Evolutionary conservation across 2,329 filamentous ascomycete genomes (phyloP).

Genomic region (Pyricularia grisea): DNA sequence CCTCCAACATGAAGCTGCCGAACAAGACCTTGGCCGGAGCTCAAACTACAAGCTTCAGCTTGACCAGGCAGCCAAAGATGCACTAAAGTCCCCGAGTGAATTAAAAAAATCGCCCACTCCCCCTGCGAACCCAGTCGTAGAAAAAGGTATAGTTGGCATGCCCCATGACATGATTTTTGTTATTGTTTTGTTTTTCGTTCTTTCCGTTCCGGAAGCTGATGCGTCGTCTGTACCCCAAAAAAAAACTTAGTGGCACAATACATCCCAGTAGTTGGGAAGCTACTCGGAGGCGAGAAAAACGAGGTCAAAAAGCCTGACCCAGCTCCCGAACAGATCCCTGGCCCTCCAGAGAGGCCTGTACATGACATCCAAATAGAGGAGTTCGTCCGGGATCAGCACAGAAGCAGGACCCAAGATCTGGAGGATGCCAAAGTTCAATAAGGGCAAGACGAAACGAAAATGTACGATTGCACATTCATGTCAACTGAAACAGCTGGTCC

Average conservation of each 20-base stretch:
- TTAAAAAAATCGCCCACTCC: slow-evolving; percentile 7
- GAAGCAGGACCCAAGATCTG: slow-evolving; percentile 25
- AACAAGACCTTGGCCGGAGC: neutral
- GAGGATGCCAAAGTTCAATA: neutral
- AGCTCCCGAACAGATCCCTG: slow-evolving; percentile 12
- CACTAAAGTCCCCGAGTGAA: slow-evolving; percentile 14
- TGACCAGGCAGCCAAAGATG: slow-evolving; percentile 29
- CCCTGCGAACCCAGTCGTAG: slow-evolving; percentile 23
- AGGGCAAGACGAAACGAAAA: neutral
- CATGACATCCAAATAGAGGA: slow-evolving; percentile 41
- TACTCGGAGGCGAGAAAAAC: slow-evolving; percentile 23
- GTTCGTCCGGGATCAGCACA: slow-evolving; percentile 42
- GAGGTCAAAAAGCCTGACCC: slow-evolving; percentile 15
- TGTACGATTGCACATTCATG: slow-evolving; percentile 1
- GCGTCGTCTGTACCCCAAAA: neutral
- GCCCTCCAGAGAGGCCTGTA: slow-evolving; percentile 31
- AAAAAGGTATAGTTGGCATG: slow-evolving; percentile 28
- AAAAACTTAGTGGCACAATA: slow-evolving; percentile 24
- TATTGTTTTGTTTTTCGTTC: neutral
- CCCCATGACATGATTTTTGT: neutral
- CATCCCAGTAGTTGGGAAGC: slow-evolving; percentile 30
- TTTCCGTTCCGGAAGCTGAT: neutral
- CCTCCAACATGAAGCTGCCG: neutral
- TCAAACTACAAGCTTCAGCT: slow-evolving; percentile 31
- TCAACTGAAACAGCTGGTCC: neutral